Evolutionary conservation across 108 stramenopile genomes (phyloP).

Genomic region (Conticribra guillardii): DNA sequence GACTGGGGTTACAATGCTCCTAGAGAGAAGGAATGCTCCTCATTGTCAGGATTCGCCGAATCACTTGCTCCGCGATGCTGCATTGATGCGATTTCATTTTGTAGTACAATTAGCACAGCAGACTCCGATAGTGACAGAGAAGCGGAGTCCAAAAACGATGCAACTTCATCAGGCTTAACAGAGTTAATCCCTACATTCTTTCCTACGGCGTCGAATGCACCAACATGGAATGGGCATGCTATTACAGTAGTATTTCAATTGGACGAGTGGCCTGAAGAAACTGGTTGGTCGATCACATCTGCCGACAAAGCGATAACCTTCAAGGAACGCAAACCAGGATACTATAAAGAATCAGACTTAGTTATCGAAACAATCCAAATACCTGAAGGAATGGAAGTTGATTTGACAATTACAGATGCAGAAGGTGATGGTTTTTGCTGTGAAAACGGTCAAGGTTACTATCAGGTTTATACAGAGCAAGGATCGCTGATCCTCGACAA

Average conservation of each 20-base stretch:
- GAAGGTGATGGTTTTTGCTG: neutral
- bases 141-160: too few relatives aligned
- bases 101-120: slow-evolving; percentile 6
- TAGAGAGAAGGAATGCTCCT: slow-evolving; percentile 26
- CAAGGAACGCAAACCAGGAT: neutral
- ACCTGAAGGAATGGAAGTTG: neutral
- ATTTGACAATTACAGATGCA: neutral
- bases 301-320: neutral
- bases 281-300: neutral
- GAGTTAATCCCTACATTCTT: slow-evolving; percentile 11
- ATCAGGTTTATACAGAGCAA: neutral
- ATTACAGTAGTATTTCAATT: slow-evolving; percentile 21
- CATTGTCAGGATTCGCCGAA: slow-evolving; percentile 1
- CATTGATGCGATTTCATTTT: slow-evolving; percentile 25
- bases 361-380: neutral
- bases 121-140: neutral
- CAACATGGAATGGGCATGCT: slow-evolving; percentile 5
- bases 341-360: neutral
- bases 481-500: neutral
- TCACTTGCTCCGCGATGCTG: slow-evolving; percentile 25
- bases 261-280: slow-evolving; percentile 28
- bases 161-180: neutral
- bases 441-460: neutral
- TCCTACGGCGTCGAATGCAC: slow-evolving; percentile 13
- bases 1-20: slow-evolving; percentile 19